phyloP scores from a whole-genome alignment of 106 monocot genomes.

The Acorus calamus region DNA sequence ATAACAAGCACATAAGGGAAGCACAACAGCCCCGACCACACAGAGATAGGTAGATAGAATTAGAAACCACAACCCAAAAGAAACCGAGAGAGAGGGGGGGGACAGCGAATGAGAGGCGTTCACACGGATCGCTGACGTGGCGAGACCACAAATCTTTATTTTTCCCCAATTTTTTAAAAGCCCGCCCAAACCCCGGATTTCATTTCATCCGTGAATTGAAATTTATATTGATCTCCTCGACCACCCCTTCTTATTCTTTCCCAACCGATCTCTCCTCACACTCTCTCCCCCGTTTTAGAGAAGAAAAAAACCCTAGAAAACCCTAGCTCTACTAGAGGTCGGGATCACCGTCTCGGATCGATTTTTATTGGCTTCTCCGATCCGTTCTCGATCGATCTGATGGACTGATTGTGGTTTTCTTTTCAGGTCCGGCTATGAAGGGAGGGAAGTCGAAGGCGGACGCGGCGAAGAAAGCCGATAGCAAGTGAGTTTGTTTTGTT shows the following conservation, averaged over 20 bases:
- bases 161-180: constrained; percentile 6
- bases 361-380: background rate
- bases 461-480: constrained; percentile 31
- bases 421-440: constrained; percentile 33
- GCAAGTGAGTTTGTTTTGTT: constrained; percentile 16
- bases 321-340: constrained; percentile 1
- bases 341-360: background rate
- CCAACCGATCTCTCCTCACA: background rate
- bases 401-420: background rate
- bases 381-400: background rate
- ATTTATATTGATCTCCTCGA: constrained; percentile 14
- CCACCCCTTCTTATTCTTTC: background rate
- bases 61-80: too few relatives aligned
- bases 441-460: constrained; percentile 35
- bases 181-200: constrained; percentile 18
- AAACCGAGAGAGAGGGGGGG: background rate
- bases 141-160: background rate
- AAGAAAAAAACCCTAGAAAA: background rate
- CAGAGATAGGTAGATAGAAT: too few relatives aligned
- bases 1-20: too few relatives aligned
- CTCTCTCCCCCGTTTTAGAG: background rate
- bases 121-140: constrained; percentile 65
- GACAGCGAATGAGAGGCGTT: constrained; percentile 14
- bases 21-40: too few relatives aligned
- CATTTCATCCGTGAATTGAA: background rate